Percentiles rank a stretch among this genome's conserved stretches.
phyloP scores from a whole-genome alignment of 1,284 basidiomycete genomes.

The Microstroma glucosiphilum region DNA sequence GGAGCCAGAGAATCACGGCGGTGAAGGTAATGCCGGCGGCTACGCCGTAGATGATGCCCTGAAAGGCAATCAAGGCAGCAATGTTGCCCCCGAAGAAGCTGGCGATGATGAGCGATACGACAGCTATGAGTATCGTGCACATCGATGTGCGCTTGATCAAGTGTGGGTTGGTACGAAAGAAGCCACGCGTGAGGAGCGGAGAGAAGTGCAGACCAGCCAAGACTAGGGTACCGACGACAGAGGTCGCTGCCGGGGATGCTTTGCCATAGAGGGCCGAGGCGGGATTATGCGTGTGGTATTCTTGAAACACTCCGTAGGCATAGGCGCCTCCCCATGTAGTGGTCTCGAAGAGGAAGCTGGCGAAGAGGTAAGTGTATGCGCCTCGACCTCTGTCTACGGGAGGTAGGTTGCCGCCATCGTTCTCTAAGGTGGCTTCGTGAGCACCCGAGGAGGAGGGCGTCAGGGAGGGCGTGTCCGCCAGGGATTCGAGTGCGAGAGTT shows the following conservation, averaged over 20 bases:
- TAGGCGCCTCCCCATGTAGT: constrained; percentile 33
- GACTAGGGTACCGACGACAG: constrained; percentile 30
- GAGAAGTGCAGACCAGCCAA: constrained; percentile 32
- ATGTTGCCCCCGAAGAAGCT: constrained; percentile 30
- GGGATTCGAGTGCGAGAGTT: no score
- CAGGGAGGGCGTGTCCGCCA: no score
- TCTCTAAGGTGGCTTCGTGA: no score
- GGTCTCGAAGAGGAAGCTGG: constrained; percentile 10
- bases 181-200: constrained; percentile 26
- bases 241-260: constrained; percentile 14
- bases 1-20: constrained; percentile 31
- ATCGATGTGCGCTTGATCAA: constrained; percentile 25
- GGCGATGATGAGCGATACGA: constrained; percentile 27
- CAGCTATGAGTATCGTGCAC: constrained; percentile 15
- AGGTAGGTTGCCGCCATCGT: constrained; percentile 5
- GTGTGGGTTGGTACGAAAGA: constrained; percentile 26
- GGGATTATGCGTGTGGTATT: constrained; percentile 34
- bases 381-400: constrained; percentile 12
- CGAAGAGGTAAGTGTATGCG: constrained; percentile 13
- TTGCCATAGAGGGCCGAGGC: constrained; percentile 26
- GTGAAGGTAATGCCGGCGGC: constrained; percentile 29
- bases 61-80: constrained; percentile 25
- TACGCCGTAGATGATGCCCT: constrained; percentile 30
- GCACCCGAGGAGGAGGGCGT: no score
- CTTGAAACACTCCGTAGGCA: constrained; percentile 43